Base-by-base conservation (phyloP, 1,284 basidiomycete species). In the Xanthoconium separans region DNA sequence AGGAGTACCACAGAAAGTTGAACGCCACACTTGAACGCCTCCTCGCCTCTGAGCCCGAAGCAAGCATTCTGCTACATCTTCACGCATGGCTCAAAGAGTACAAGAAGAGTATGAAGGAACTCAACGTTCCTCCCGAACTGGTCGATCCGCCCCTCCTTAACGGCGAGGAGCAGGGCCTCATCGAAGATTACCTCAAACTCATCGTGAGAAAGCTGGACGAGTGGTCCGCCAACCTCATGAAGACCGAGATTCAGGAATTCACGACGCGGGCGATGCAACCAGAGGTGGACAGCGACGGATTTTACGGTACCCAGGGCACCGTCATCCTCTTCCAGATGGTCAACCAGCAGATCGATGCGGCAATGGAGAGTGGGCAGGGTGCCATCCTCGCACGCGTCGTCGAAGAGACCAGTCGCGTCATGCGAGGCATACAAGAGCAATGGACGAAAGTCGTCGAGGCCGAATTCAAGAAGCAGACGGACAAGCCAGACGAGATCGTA, bases 311-410 rank as follows among this genome's bases (percentile, higher is more conserved):
- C 64, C 91, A 98, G 66, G 94, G 94, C 29, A 90, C 95, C 15
- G 84, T 95, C 55, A 97, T 98, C 65, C 80, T 99, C 61, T 99
- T 98, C 81, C 91, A 97, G 74, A 96, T 97, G 89, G 89, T 99
- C 65, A 98, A 98, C 70, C 95, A 98, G 72, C 95, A 98, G 70
- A 82, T 95, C 59, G 97, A 99, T 66, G 82, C 95, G 16, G 95
- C 96, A 2, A 90, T 91, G 62, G 95, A 99, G 69, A 98, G 95
- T 59, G 93, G 93, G 11, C 96, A 99, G 70, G 95, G 94, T 36
- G 86, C 89, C 7, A 95, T 99, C 51, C 83, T 99, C 44, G 87
- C 93, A 24, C 87, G 92, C 16, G 95, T 98, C 50, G 85, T 98
- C 34, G 84, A 87, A 59, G 96, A 99, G 71, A 83, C 85, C 47